Evolutionary conservation across 345 rosid genomes (phyloP), one percentile per base, ranked within the genome.

Genomic region (Turritis glabra): DNA sequence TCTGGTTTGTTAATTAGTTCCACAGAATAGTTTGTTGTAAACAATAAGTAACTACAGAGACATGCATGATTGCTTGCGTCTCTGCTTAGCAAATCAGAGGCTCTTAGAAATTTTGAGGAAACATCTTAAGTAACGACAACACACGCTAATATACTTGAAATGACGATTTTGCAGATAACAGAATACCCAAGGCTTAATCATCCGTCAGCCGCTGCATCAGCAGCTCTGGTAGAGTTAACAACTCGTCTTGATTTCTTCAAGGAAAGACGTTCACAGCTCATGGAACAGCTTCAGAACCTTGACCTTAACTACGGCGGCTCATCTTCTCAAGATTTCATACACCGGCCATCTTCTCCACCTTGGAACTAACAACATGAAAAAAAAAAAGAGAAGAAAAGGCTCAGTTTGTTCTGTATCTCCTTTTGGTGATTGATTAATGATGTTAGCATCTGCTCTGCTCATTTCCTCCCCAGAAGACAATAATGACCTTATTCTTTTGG

Each of bases 181-280:
- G 99, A 95, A 46, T 88, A 85, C 77, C 82, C 90, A n/a, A 86
- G 92, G 79, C 77, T 43, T 58, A 64, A 77, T 56, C 96, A 90
- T 73, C 96, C 87, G 8, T 70, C 93, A 22, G 80, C 70, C 0
- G 82, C 88, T 19, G 88, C 96, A 35, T 87, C 99, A 69, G 89
- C 97, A 26, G 95, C 99, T 44, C 69, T 95, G 73, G 96, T 92
- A 67, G 97, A 95, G 83, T 78, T 95, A 82, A 95, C 97, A 22
- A 84, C 90, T 5, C 92, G 97, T n/a, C 97, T 95, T 13, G 99
- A 95, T 81, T 95, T 90, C 81, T 95, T 95, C 91, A 92, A 95
- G 85, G 97, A 95, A 84, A 86, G 96, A 78, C 95, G 99, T 43
- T 90, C 99, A 21, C 97, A 95, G 80, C 87, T 95, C 5, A 95